Evolutionary conservation across 2,329 filamentous ascomycete species (phyloP).

Genomic region (Claviceps fusiformis): DNA sequence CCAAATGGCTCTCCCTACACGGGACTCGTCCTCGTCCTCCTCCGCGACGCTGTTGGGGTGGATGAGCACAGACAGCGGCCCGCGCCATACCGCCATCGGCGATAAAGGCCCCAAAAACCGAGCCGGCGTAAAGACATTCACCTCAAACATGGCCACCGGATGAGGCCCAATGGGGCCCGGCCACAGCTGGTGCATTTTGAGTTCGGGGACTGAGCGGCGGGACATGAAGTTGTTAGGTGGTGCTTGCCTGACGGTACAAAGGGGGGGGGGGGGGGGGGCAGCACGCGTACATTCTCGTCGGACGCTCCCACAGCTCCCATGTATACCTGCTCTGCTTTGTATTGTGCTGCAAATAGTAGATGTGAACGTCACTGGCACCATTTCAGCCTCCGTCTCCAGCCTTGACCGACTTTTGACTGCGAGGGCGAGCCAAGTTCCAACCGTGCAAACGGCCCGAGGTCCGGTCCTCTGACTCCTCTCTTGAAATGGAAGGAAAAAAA

Average conservation of each 20-base stretch:
- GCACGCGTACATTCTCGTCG: slow-evolving; percentile 55
- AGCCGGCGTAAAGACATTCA: slow-evolving; percentile 67
- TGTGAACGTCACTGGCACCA: slow-evolving; percentile 56
- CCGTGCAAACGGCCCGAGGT: too few relatives aligned
- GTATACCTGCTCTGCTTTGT: slow-evolving; percentile 53
- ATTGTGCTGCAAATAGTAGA: slow-evolving; percentile 64
- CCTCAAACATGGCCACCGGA: slow-evolving; percentile 80
- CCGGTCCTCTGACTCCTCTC: too few relatives aligned
- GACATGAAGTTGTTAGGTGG: neutral
- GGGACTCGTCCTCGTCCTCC: slow-evolving; percentile 25
- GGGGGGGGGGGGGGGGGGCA: too few relatives aligned
- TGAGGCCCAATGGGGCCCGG: slow-evolving; percentile 71
- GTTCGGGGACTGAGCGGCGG: slow-evolving; percentile 55
- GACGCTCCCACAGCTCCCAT: slow-evolving; percentile 61
- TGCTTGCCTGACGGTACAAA: too few relatives aligned
- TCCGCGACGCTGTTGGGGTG: slow-evolving; percentile 45
- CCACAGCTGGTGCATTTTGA: slow-evolving; percentile 69
- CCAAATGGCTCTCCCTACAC: slow-evolving; percentile 34
- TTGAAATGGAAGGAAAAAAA: neutral
- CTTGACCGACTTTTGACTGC: too few relatives aligned
- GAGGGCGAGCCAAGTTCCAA: too few relatives aligned
- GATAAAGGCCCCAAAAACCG: slow-evolving; percentile 84
- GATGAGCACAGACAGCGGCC: slow-evolving; percentile 63
- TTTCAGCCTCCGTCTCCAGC: too few relatives aligned
- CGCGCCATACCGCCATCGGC: slow-evolving; percentile 68